Percentiles rank a stretch among this genome's conserved stretches.
Conservation (phyloP, 108 stramenopile genomes). For the Parietichytrium sp. region DNA sequence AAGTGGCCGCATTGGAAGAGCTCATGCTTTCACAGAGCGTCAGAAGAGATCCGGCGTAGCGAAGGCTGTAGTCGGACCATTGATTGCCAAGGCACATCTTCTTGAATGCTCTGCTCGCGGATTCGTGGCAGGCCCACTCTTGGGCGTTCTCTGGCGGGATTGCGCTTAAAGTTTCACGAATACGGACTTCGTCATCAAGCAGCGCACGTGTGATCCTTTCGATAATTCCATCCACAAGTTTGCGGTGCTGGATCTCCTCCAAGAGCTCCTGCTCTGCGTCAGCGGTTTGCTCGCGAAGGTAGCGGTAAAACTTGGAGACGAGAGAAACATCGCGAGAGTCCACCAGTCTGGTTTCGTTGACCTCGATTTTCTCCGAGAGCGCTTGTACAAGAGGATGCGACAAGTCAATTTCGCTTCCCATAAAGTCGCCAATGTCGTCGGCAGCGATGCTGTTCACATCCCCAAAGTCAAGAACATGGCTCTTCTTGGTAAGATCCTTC, state of each 20-base stretch:
- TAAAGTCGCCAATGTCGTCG: not conserved
- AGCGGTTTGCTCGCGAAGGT: not conserved
- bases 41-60: constrained; percentile 1
- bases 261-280: not conserved
- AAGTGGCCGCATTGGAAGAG: not conserved
- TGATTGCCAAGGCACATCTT: not conserved
- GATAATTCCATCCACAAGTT: not conserved
- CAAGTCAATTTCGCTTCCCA: too few species aligned
- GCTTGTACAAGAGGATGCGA: not conserved
- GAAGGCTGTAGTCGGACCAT: constrained; percentile 2
- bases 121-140: not conserved
- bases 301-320: constrained; percentile 7
- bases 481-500: constrained; percentile 41
- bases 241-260: not conserved
- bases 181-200: not conserved
- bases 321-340: constrained; percentile 26
- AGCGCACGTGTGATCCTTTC: not conserved
- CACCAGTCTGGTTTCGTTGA: not conserved
- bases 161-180: not conserved
- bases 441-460: not conserved
- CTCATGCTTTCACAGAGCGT: not conserved
- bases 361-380: not conserved
- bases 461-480: constrained; percentile 50
- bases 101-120: not conserved
- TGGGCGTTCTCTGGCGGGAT: not conserved